A percentile compares a stretch with the other conserved stretches of the same genome.
phyloP scores from a whole-genome alignment of 1,139 yeast species.

The Hyphopichia wangnamkhiaoensis region DNA sequence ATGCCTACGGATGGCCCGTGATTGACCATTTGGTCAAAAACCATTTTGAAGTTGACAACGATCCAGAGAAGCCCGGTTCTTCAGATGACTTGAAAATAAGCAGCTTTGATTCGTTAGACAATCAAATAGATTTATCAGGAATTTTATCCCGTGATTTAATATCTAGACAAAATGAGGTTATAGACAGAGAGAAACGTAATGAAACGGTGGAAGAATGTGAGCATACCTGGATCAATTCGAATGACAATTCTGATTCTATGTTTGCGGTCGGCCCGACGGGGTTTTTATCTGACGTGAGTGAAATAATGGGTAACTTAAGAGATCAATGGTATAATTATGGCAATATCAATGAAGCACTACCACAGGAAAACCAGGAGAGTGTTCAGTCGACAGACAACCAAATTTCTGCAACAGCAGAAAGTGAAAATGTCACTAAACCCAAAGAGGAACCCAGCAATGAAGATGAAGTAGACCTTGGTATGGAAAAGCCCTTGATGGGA shows the following conservation, averaged over 20 bases:
- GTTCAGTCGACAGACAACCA: neutral
- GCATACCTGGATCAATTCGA: conserved; percentile 54
- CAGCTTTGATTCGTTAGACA: conserved; percentile 24
- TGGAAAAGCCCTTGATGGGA: conserved; percentile 25
- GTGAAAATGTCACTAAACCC: neutral
- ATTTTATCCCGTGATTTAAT: conserved; percentile 40
- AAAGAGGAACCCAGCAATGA: conserved; percentile 2
- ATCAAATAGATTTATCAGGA: conserved; percentile 28
- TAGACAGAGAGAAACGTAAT: conserved; percentile 24
- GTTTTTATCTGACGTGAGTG: conserved; percentile 61
- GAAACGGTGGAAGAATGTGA: conserved; percentile 12
- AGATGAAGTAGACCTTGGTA: conserved; percentile 17
- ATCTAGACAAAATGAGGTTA: conserved; percentile 33
- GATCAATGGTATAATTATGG: conserved; percentile 39
- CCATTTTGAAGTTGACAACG: conserved; percentile 23
- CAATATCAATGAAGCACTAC: conserved; percentile 6
- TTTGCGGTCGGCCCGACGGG: conserved; percentile 77
- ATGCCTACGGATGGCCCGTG: conserved; percentile 97
- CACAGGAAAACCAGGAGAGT: neutral
- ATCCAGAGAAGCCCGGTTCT: conserved; percentile 10
- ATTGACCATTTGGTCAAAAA: conserved; percentile 68
- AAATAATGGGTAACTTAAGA: conserved; percentile 41
- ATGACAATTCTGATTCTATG: conserved; percentile 48
- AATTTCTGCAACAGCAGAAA: neutral
- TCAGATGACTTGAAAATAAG: conserved; percentile 1